Evolutionary conservation across 1,284 basidiomycete species (phyloP).

Genomic region (Coniferiporia sulphurascens): DNA sequence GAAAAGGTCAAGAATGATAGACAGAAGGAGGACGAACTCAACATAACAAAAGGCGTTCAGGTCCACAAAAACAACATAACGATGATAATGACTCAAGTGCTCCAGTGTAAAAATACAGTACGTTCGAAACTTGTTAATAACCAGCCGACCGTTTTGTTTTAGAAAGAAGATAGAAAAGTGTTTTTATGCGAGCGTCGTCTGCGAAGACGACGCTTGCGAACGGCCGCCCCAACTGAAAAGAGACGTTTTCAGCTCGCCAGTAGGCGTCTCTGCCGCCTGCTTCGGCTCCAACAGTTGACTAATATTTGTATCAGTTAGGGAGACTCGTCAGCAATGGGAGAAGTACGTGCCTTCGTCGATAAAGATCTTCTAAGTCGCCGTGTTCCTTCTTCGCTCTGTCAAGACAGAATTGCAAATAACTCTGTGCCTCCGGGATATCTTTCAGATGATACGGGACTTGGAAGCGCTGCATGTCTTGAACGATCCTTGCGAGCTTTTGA

Average conservation of each 20-base stretch:
- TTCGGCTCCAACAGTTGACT: constrained; percentile 78
- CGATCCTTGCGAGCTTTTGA: constrained; percentile 83
- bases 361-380: constrained; percentile 75
- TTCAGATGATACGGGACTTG: constrained; percentile 82
- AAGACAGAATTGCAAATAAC: constrained; percentile 68
- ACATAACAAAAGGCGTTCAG: neutral
- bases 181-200: constrained; percentile 9
- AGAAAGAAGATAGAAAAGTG: neutral
- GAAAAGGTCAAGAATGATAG: neutral
- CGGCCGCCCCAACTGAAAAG: constrained; percentile 73
- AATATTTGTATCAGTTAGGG: neutral
- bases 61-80: constrained; percentile 11
- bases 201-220: constrained; percentile 30
- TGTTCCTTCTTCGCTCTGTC: constrained; percentile 65
- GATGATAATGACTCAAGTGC: neutral
- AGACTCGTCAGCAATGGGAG: constrained; percentile 11
- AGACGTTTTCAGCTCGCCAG: constrained; percentile 61
- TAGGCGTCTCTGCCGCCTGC: constrained; percentile 65
- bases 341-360: constrained; percentile 65
- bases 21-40: neutral
- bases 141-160: neutral
- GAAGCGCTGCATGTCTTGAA: constrained; percentile 93
- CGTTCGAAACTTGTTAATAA: neutral
- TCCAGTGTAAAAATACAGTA: constrained; percentile 14
- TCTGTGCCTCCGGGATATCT: constrained; percentile 80